These are phyloP conservation scores for Coemansia sp. DNA, from an alignment of 192 early-diverging fungal genomes.

Conservation along the genomic window DNA sequence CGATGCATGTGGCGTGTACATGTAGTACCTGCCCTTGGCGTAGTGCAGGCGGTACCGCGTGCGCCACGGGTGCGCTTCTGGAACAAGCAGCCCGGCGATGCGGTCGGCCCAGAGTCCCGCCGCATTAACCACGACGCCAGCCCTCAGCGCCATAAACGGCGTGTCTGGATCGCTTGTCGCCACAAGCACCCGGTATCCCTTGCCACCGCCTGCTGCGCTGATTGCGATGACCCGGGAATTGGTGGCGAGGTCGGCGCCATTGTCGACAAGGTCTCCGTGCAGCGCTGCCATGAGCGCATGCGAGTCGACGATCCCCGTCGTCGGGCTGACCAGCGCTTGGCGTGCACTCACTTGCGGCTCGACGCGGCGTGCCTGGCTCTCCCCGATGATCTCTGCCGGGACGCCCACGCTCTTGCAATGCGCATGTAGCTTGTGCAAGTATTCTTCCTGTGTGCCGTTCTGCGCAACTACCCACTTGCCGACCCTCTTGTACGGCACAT, in stretches of 20 bases:
- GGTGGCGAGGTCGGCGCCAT: slow-evolving; percentile 60
- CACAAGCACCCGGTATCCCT: slow-evolving; percentile 60
- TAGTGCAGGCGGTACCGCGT: slow-evolving; percentile 62
- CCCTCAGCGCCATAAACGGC: slow-evolving; percentile 54
- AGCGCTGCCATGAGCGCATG: slow-evolving; percentile 69
- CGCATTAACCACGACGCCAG: slow-evolving; percentile 70
- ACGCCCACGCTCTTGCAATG: slow-evolving; percentile 61
- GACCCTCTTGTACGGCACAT: slow-evolving; percentile 56
- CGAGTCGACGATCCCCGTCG: slow-evolving; percentile 83
- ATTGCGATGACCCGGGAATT: slow-evolving; percentile 56
- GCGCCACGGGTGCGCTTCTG: slow-evolving; percentile 22
- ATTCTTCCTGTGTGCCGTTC: slow-evolving; percentile 51
- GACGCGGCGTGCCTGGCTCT: slow-evolving; percentile 29
- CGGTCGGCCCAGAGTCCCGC: slow-evolving; percentile 74
- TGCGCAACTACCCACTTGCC: slow-evolving; percentile 85
- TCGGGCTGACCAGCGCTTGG: slow-evolving; percentile 62
- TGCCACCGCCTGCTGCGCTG: slow-evolving; percentile 9
- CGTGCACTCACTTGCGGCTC: slow-evolving; percentile 66
- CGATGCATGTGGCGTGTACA: slow-evolving; percentile 30
- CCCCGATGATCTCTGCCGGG: slow-evolving; percentile 54
- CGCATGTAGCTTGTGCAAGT: slow-evolving; percentile 57
- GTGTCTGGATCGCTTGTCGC: slow-evolving; percentile 41
- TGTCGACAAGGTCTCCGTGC: slow-evolving; percentile 54
- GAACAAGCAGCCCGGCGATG: slow-evolving; percentile 55
- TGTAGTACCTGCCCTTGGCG: slow-evolving; percentile 81